Base-by-base conservation (phyloP, 805 yeast genomes). In the Priceomyces castillae region DNA sequence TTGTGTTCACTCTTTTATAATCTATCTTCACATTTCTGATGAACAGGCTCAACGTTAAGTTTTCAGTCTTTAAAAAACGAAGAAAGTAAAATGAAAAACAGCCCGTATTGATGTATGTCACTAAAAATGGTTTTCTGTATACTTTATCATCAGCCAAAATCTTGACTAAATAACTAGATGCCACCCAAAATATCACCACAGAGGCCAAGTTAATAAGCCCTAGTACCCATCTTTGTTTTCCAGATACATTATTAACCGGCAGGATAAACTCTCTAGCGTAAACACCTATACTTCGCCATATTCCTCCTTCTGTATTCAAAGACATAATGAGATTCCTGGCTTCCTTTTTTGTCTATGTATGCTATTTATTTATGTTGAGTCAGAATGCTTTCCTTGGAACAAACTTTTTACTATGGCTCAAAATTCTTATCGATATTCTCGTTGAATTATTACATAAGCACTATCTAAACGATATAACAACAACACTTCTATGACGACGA, bases 91-190 rank as follows among this genome's bases (percentile, higher is more conserved):
- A 71, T 6, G 80, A 73, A 61, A 94, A 94, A 3, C 94, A 78
- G 1, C 89, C 82, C 0, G 98, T 90, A 67, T 90, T 94, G 53
- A 92, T 64, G 67, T 92, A 94, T 2, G 99, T 94, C 52, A 94
- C 86, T 48, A 90, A 78, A 58, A 89, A 90, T 14, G 99, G 99
- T 64, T 94, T 94, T 38, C 89, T 67, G 62, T 89, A 94, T 20
- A 74, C 67, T 45, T 76, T 78, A 37, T 77, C 74, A 52, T 82
- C 89, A 53, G 88, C 85, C 33, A 88, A 69, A 34, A 80, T 82
- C 62, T 87, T 90, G 30, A 94, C 84, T 37, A 92, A 62, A 53
- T 90, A 92, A 3, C 96, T 87, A 3, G 96, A 88, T 30, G 85
- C 67, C 9, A 94, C 97, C 99, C 99, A 92, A 18, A 89, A 76